Evolutionary conservation across 257 asterid species (phyloP).

Genomic region (Misopates orontium): DNA sequence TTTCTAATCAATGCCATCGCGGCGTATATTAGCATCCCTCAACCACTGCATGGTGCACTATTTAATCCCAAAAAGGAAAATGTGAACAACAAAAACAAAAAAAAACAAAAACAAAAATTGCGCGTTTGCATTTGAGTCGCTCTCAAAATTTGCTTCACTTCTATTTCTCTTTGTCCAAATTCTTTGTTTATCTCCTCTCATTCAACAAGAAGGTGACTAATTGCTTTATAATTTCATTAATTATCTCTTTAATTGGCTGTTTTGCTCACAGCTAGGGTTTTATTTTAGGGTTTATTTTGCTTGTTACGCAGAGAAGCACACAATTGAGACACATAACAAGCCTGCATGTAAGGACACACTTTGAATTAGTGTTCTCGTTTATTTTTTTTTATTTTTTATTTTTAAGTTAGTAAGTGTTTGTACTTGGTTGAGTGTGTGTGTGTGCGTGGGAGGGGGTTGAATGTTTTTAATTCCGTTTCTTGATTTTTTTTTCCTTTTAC

Average conservation of each 20-base stretch:
- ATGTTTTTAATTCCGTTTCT: too few relatives aligned
- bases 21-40: constrained; percentile 34
- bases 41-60: constrained; percentile 24
- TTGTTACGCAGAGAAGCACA: too few relatives aligned
- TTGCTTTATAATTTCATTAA: not conserved
- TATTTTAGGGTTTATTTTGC: too few relatives aligned
- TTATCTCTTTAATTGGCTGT: not conserved
- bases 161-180: constrained; percentile 3
- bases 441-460: too few relatives aligned
- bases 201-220: constrained; percentile 13
- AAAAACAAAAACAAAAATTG: constrained; percentile 9
- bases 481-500: too few relatives aligned
- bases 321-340: too few relatives aligned
- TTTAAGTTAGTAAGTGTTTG: too few relatives aligned
- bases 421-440: too few relatives aligned
- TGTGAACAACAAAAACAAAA: not conserved
- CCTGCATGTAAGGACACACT: too few relatives aligned
- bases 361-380: too few relatives aligned
- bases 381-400: too few relatives aligned
- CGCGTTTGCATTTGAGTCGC: constrained; percentile 14
- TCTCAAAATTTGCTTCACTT: constrained; percentile 30
- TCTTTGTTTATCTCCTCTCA: constrained; percentile 18
- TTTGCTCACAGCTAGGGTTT: constrained; percentile 38
- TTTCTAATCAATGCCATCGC: constrained; percentile 2
- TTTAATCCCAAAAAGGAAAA: not conserved